Conservation (phyloP, 2,329 filamentous ascomycete genomes). For the Penicillium psychrosexuale region DNA sequence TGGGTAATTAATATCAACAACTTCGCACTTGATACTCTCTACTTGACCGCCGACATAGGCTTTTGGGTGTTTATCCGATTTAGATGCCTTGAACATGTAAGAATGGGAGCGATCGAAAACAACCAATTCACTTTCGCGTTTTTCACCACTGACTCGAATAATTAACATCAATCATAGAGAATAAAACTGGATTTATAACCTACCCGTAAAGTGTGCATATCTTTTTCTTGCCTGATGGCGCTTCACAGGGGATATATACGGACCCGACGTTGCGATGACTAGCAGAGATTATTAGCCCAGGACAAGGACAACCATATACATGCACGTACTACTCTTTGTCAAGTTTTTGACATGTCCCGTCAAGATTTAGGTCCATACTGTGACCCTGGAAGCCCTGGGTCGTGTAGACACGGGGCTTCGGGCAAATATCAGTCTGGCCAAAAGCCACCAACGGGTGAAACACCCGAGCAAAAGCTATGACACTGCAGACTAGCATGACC, state of each 20-base stretch:
- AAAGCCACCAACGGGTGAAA: not conserved
- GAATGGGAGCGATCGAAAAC: not conserved
- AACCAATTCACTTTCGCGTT: not conserved
- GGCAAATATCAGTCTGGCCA: not conserved
- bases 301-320: no score
- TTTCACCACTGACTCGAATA: not conserved
- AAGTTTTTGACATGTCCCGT: not conserved
- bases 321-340: not conserved
- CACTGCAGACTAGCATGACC: not conserved
- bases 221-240: not conserved
- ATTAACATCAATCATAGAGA: not conserved
- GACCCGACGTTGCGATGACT: not conserved
- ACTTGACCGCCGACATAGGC: not conserved
- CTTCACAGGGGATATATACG: not conserved
- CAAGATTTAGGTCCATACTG: not conserved
- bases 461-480: not conserved
- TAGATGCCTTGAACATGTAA: not conserved
- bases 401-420: not conserved
- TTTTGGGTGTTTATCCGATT: not conserved
- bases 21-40: not conserved
- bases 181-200: not conserved
- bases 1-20: not conserved
- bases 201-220: not conserved
- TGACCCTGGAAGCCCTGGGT: not conserved
- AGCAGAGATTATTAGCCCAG: not conserved